Evolutionary conservation across 768 basidiomycete species (phyloP).

Genomic region (Boletus reticulatus): DNA sequence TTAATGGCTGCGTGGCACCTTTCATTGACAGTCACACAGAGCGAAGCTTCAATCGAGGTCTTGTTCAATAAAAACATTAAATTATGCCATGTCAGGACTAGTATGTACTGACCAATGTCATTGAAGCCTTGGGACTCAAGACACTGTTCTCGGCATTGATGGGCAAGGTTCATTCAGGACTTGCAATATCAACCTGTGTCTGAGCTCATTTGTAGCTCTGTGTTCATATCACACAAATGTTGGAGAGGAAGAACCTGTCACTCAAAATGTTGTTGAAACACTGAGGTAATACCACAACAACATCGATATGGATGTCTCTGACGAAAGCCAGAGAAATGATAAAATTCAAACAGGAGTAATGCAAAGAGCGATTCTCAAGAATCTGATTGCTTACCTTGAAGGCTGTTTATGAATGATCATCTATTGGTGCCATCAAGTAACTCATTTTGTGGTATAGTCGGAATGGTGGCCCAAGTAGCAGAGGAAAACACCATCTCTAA

Average conservation of each 20-base stretch:
- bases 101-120: conserved; percentile 72
- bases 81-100: conserved; percentile 84
- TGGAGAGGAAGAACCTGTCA: conserved; percentile 68
- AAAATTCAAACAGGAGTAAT: conserved; percentile 42
- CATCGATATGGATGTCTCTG: conserved; percentile 53
- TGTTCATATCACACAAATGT: conserved; percentile 70
- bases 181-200: background rate
- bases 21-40: conserved; percentile 38
- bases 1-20: background rate
- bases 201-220: conserved; percentile 56
- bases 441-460: conserved; percentile 12
- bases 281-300: conserved; percentile 72
- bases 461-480: conserved; percentile 34
- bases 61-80: conserved; percentile 85
- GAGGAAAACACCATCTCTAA: conserved; percentile 87
- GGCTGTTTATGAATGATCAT: conserved; percentile 19
- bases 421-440: conserved; percentile 11
- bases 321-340: conserved; percentile 18
- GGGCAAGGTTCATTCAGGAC: conserved; percentile 70
- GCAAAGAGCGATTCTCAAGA: conserved; percentile 67
- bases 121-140: conserved; percentile 86
- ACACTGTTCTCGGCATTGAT: conserved; percentile 89
- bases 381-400: conserved; percentile 63
- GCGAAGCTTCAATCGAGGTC: conserved; percentile 81
- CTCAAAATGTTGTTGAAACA: conserved; percentile 66